A percentile compares a stretch with the other conserved stretches of the same genome.
Evolutionary conservation across 768 basidiomycete genomes (phyloP).

Genomic region (Amanita pseudoporphyria): DNA sequence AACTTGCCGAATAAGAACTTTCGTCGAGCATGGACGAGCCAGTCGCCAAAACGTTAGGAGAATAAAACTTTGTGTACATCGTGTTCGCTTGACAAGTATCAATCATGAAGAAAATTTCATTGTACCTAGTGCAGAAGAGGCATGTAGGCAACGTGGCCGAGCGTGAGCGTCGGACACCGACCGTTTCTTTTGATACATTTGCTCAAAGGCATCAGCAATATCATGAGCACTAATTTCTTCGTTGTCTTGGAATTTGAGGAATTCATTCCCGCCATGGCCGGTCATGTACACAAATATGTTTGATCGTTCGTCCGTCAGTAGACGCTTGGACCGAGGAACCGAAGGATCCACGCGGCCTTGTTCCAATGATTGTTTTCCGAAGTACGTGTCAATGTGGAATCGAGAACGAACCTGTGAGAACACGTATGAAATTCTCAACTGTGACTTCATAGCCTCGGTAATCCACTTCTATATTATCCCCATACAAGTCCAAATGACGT

Average conservation of each 20-base stretch:
- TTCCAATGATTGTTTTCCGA: background rate
- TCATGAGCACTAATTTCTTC: slow-evolving; percentile 97
- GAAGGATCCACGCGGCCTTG: slow-evolving; percentile 77
- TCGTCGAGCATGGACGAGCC: slow-evolving; percentile 79
- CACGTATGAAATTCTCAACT: slow-evolving; percentile 89
- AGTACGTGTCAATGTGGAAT: background rate
- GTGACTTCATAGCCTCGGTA: slow-evolving; percentile 98
- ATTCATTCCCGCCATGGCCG: slow-evolving; percentile 96
- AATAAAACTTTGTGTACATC: slow-evolving; percentile 89
- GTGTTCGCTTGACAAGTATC: slow-evolving; percentile 98
- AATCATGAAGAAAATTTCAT: slow-evolving; percentile 96
- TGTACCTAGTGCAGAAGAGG: slow-evolving; percentile 46
- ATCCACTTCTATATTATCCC: slow-evolving; percentile 95
- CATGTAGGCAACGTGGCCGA: background rate
- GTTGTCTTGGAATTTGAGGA: slow-evolving; percentile 98
- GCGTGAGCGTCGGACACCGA: slow-evolving; percentile 14
- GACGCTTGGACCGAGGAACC: slow-evolving; percentile 84
- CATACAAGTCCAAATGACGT: slow-evolving; percentile 80
- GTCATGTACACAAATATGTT: slow-evolving; percentile 99
- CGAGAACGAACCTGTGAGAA: slow-evolving; percentile 71
- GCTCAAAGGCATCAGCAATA: slow-evolving; percentile 95
- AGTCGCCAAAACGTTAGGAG: slow-evolving; percentile 86
- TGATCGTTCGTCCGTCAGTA: slow-evolving; percentile 81
- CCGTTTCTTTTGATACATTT: slow-evolving; percentile 98
- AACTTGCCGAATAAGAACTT: slow-evolving; percentile 85